phyloP scores from a whole-genome alignment of 2,329 filamentous ascomycete genomes.

The Zymoseptoria passerinii region DNA sequence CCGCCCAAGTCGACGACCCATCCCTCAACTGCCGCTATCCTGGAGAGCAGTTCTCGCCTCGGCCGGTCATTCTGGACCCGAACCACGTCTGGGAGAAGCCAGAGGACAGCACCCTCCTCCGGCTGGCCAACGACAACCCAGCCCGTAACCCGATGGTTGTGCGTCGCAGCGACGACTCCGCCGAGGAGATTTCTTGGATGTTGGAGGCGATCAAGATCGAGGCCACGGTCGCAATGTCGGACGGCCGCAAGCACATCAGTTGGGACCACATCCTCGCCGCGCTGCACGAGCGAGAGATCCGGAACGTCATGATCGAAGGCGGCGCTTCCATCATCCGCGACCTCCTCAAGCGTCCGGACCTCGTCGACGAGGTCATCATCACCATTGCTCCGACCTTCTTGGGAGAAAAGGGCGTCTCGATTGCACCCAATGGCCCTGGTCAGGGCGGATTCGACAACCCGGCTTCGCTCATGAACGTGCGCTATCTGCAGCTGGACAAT shows the following conservation, averaged over 20 bases:
- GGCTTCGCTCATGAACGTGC: slow-evolving; percentile 57
- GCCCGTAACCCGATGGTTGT: slow-evolving; percentile 64
- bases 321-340: slow-evolving; percentile 76
- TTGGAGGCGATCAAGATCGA: not conserved
- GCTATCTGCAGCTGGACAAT: slow-evolving; percentile 70
- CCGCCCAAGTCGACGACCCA: slow-evolving; percentile 76
- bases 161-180: not conserved
- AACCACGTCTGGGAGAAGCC: slow-evolving; percentile 59
- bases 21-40: slow-evolving; percentile 71
- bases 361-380: slow-evolving; percentile 72
- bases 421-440: slow-evolving; percentile 30
- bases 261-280: slow-evolving; percentile 58
- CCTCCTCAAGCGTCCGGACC: slow-evolving; percentile 52
- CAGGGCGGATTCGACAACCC: slow-evolving; percentile 36
- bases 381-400: slow-evolving; percentile 87
- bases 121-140: slow-evolving; percentile 53
- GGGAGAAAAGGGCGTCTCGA: slow-evolving; percentile 71
- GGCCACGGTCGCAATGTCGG: not conserved
- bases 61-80: slow-evolving; percentile 77
- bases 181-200: not conserved
- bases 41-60: slow-evolving; percentile 55
- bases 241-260: not conserved
- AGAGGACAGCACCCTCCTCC: slow-evolving; percentile 52
- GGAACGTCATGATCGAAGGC: slow-evolving; percentile 86
- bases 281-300: slow-evolving; percentile 52